Percentiles rank a stretch among this genome's conserved stretches.
Conservation (phyloP, 139 green algal species). For the Chlamydomonas schloesseri region DNA sequence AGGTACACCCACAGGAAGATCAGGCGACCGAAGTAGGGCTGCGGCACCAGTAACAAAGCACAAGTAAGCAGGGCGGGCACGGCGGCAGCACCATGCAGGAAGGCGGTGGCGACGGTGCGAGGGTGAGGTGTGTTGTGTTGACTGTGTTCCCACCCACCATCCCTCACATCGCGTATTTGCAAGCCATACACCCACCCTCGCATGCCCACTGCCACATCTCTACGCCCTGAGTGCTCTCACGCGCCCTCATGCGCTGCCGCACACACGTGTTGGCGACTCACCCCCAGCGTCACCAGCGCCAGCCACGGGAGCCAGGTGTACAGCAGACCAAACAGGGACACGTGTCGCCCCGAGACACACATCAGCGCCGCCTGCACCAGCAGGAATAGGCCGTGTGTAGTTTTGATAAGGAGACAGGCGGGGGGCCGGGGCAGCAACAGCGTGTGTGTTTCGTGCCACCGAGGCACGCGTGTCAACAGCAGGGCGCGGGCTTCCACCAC, state of each 20-base stretch:
- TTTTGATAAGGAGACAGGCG: too few relatives aligned
- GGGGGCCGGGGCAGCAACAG: too few relatives aligned
- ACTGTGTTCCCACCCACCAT: too few relatives aligned
- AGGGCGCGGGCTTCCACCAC: too few relatives aligned
- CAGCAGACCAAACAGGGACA: background rate
- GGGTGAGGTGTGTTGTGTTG: too few relatives aligned
- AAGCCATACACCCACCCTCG: too few relatives aligned
- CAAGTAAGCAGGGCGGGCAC: background rate
- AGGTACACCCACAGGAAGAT: slow-evolving; percentile 8
- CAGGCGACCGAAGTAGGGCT: slow-evolving; percentile 32
- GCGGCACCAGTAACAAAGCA: background rate
- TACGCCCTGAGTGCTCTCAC: too few relatives aligned
- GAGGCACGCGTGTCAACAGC: too few relatives aligned
- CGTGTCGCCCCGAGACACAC: slow-evolving; percentile 11
- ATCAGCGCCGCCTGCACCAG: background rate
- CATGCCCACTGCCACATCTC: too few relatives aligned
- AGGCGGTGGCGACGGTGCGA: background rate
- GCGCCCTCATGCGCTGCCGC: too few relatives aligned
- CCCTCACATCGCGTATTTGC: too few relatives aligned
- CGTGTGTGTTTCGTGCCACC: background rate
- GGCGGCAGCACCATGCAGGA: background rate
- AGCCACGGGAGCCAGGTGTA: slow-evolving; percentile 47
- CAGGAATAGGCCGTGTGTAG: background rate
- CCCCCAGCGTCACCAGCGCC: slow-evolving; percentile 7
- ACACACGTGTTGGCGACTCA: too few relatives aligned